Conservation (phyloP, 2,329 filamentous ascomycete genomes). For the Diplodia intermedia region DNA sequence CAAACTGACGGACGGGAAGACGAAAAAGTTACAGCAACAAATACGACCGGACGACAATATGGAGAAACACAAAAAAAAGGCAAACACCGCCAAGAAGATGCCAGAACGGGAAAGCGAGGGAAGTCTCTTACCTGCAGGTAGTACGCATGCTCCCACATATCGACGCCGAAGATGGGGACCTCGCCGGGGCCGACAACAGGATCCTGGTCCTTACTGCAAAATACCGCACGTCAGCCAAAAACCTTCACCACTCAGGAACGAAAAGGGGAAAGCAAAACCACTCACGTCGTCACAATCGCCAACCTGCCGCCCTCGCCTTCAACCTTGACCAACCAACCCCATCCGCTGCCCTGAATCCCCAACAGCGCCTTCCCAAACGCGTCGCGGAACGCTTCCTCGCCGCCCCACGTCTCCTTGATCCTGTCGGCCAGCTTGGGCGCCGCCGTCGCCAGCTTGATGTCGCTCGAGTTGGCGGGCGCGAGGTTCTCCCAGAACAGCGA, state of each 20-base stretch:
- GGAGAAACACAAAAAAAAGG: no score
- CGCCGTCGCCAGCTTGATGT: conserved; percentile 62
- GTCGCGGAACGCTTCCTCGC: conserved; percentile 68
- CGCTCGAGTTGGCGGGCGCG: conserved; percentile 63
- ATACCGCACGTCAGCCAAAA: neutral
- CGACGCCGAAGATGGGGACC: conserved; percentile 76
- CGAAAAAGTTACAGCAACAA: neutral
- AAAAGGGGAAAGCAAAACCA: neutral
- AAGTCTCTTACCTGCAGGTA: conserved; percentile 70
- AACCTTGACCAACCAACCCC: conserved; percentile 83
- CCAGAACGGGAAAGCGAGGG: no score
- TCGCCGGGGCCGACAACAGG: conserved; percentile 68
- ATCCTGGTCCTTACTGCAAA: conserved; percentile 75
- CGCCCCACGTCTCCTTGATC: conserved; percentile 72
- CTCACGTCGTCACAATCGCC: conserved; percentile 71
- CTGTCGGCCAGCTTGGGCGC: conserved; percentile 65
- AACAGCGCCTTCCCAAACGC: conserved; percentile 71
- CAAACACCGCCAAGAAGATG: no score
- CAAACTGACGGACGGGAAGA: conserved; percentile 7
- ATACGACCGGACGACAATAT: neutral
- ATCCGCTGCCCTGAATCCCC: conserved; percentile 81
- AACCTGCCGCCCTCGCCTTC: conserved; percentile 60
- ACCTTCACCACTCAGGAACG: neutral
- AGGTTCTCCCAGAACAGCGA: conserved; percentile 91
- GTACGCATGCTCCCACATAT: conserved; percentile 96